phyloP scores from a whole-genome alignment of 352 stramenopile genomes.

The Pythium aphanidermatum region DNA sequence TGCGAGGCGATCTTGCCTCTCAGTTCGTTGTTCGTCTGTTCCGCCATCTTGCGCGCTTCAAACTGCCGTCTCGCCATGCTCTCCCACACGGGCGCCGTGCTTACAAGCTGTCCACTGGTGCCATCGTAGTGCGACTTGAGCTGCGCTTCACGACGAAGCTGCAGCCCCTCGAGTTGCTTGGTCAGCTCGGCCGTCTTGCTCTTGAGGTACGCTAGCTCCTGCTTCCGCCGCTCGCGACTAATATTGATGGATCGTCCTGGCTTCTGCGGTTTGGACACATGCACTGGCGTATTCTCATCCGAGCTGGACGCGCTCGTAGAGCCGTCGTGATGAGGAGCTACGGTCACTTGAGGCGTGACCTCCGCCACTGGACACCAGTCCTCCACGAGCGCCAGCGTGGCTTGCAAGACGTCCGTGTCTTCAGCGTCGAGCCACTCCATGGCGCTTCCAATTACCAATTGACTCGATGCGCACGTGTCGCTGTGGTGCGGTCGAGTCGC shows the following conservation, averaged over 20 bases:
- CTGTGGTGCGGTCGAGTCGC: no score
- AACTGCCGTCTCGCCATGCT: conserved; percentile 21
- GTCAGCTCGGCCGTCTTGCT: conserved; percentile 18
- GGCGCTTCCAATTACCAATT: no score
- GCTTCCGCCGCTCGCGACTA: conserved; percentile 19
- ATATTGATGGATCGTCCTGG: conserved; percentile 13
- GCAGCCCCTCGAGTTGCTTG: conserved; percentile 19
- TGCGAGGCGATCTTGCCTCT: conserved; percentile 1
- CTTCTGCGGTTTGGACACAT: no score
- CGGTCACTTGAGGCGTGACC: no score
- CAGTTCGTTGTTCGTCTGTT: conserved; percentile 11
- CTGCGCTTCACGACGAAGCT: conserved; percentile 2
- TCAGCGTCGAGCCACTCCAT: no score
- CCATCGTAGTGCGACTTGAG: conserved; percentile 11
- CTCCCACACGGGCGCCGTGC: conserved; percentile 15
- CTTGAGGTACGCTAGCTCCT: conserved; percentile 25
- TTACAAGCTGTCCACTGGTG: background rate
- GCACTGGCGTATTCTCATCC: no score
- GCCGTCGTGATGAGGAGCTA: no score
- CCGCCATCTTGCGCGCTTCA: conserved; percentile 9
- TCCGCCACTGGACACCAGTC: no score
- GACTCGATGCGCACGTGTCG: no score
- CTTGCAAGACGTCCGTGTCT: no score
- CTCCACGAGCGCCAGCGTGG: no score
- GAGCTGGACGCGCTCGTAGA: no score